Evolutionary conservation across 129 eudicot species (phyloP).

Genomic region (Smallanthus sonchifolius): DNA sequence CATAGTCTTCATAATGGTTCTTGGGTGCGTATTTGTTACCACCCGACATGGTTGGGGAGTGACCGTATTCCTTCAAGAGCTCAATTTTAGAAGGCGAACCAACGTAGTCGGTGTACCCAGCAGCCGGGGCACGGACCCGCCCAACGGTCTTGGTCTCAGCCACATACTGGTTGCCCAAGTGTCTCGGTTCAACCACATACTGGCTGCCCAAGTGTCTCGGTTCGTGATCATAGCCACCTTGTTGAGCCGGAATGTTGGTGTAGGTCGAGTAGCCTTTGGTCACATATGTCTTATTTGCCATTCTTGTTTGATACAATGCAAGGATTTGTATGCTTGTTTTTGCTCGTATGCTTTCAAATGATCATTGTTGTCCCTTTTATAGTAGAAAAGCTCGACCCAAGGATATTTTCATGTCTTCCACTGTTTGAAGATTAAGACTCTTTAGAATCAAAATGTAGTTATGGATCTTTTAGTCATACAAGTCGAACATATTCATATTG

Average conservation of each 20-base stretch:
- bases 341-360: slow-evolving; percentile 10
- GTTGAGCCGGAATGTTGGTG: slow-evolving; percentile 12
- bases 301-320: not conserved
- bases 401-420: slow-evolving; percentile 8
- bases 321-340: not conserved
- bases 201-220: slow-evolving; percentile 3
- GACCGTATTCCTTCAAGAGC: slow-evolving; percentile 30
- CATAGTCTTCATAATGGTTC: not conserved
- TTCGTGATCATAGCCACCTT: not conserved
- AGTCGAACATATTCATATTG: slow-evolving; percentile 26
- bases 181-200: slow-evolving; percentile 2
- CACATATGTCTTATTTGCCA: slow-evolving; percentile 18
- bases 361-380: slow-evolving; percentile 7
- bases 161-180: slow-evolving; percentile 8
- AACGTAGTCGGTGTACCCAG: slow-evolving; percentile 7
- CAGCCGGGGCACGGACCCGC: slow-evolving; percentile 4
- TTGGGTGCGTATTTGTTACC: slow-evolving; percentile 1
- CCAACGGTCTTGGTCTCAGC: slow-evolving; percentile 11
- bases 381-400: not conserved
- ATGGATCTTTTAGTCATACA: slow-evolving; percentile 1
- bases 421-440: slow-evolving; percentile 16
- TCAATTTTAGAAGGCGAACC: slow-evolving; percentile 29
- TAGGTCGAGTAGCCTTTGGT: slow-evolving; percentile 28
- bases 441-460: slow-evolving; percentile 10
- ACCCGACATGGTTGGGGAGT: slow-evolving; percentile 14